Evolutionary conservation across 345 rosid genomes (phyloP).

Genomic region (Anastatica hierochuntica): DNA sequence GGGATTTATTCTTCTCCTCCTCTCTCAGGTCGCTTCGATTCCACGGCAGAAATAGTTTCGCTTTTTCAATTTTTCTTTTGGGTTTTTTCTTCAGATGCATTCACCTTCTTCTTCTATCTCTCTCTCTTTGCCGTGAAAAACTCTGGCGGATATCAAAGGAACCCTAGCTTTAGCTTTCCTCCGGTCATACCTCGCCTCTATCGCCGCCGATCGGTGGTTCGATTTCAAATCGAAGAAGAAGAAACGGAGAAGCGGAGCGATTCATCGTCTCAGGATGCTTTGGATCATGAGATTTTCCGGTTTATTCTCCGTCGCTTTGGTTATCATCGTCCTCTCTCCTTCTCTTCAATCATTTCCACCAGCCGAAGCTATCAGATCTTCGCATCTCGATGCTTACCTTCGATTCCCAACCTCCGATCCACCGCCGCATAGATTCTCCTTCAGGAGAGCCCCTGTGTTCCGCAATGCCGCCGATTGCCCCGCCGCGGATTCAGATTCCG

Average conservation of each 20-base stretch:
- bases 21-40: conserved; percentile 26
- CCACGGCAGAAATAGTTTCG: too few species aligned
- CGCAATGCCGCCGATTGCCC: conserved; percentile 85
- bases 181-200: conserved; percentile 23
- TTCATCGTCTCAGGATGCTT: conserved; percentile 42
- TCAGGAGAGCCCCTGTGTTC: conserved; percentile 47
- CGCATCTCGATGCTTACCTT: conserved; percentile 47
- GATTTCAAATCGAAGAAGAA: conserved; percentile 37
- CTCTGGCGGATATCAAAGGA: conserved; percentile 50
- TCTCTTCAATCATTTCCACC: conserved; percentile 86
- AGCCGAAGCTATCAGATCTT: conserved; percentile 83
- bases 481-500: conserved; percentile 26
- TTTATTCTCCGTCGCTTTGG: conserved; percentile 61
- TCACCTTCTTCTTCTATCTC: not conserved
- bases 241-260: conserved; percentile 24
- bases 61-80: too few species aligned
- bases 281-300: conserved; percentile 71
- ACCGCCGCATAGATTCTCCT: conserved; percentile 36
- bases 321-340: conserved; percentile 67
- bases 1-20: conserved; percentile 19
- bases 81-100: conserved; percentile 5
- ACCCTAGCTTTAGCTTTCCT: conserved; percentile 38
- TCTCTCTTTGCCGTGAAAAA: not conserved
- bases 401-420: conserved; percentile 27
- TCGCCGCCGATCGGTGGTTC: conserved; percentile 34